Conservation (phyloP, 345 rosid genomes). For the Schrenkiella parvula region DNA sequence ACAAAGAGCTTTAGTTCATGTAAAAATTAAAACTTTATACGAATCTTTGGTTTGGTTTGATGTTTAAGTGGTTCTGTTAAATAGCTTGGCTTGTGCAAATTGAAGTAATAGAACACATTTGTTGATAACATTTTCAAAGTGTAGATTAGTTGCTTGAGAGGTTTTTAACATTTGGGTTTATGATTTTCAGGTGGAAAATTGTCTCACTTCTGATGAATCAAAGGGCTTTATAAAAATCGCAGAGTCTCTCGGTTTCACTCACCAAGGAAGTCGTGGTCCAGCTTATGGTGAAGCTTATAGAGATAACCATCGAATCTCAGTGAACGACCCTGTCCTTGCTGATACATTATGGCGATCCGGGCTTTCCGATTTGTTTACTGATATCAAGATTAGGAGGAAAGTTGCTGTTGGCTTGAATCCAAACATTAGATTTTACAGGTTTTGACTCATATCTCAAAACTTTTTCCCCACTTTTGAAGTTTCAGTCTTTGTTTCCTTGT, state of each 20-base stretch:
- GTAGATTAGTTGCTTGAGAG: background rate
- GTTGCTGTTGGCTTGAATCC: constrained; percentile 89
- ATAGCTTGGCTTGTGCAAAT: background rate
- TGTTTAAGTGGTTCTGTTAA: background rate
- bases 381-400: constrained; percentile 68
- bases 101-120: background rate
- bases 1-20: background rate
- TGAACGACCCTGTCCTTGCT: constrained; percentile 64
- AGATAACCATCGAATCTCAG: constrained; percentile 78
- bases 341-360: constrained; percentile 73
- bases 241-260: constrained; percentile 76
- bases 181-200: constrained; percentile 59
- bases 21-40: background rate
- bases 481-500: background rate
- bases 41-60: background rate
- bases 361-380: constrained; percentile 52
- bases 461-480: background rate
- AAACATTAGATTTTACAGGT: constrained; percentile 86
- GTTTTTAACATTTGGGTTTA: background rate
- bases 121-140: background rate
- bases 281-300: constrained; percentile 84
- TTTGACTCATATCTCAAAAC: background rate
- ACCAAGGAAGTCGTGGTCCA: constrained; percentile 95
- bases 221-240: constrained; percentile 58
- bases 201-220: constrained; percentile 64